phyloP scores from a whole-genome alignment of 257 asterid species.

The Knoxia roxburghii region DNA sequence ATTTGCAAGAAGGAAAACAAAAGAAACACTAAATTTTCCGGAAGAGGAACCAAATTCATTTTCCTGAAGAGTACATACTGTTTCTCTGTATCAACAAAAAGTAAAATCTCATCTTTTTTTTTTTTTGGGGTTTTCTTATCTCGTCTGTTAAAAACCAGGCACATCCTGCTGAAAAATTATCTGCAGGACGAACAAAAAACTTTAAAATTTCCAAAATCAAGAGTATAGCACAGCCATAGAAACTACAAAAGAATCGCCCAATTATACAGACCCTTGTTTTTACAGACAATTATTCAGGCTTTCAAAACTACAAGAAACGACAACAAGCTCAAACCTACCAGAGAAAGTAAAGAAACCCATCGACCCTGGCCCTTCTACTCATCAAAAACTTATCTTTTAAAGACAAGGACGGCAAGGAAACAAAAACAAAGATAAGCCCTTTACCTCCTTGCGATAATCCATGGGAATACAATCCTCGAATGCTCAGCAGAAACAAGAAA shows the following conservation, averaged over 20 bases:
- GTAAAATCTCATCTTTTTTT: neutral
- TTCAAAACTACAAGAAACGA: neutral
- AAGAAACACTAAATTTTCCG: neutral
- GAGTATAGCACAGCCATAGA: neutral
- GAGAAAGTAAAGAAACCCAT: neutral
- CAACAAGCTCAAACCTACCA: neutral
- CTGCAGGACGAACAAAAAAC: neutral
- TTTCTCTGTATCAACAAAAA: neutral
- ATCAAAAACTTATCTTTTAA: neutral
- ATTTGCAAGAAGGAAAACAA: neutral
- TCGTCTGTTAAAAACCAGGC: too few relatives aligned
- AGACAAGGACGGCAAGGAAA: too few relatives aligned
- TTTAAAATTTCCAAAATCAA: neutral
- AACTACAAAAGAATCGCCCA: neutral
- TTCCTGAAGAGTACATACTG: neutral
- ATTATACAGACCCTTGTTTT: neutral
- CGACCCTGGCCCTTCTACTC: neutral
- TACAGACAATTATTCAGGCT: neutral
- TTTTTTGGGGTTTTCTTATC: too few relatives aligned
- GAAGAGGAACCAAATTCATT: too few relatives aligned
- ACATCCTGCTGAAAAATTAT: neutral
- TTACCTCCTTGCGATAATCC: constrained; percentile 33
- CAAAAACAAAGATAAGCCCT: neutral
- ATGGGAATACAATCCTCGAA: constrained; percentile 15
- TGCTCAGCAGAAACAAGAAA: neutral